Evolutionary conservation across 2,329 filamentous ascomycete species (phyloP), one percentile per base, ranked within the genome.

Genomic region (Beauveria sp.): DNA sequence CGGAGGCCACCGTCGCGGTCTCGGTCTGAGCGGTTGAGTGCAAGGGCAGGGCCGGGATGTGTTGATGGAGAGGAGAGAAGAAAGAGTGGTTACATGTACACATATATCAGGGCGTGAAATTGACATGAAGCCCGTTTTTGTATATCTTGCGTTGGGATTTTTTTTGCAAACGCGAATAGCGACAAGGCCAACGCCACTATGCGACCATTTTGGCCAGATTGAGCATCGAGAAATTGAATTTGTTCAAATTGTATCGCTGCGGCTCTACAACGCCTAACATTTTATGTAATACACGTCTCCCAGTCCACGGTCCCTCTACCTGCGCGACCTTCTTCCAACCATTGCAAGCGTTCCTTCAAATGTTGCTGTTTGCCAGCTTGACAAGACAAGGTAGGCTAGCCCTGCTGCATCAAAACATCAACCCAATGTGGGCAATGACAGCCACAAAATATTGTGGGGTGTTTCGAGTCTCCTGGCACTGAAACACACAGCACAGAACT

Each of bases 1-100:
- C 22, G 76, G 77, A 28, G 76, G 76, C 42, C 78, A 80, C 68
- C 77, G 77, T 63, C 79, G 75, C 52, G 83, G 83, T 2, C 75
- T 63, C 1, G 62, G 62, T 28, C 24, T 86, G 12, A 83, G 83
- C 22, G 82, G 81, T 31, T 82, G 72, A 71, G 49, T 20, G 8
- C 34, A 38, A 34, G 31, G 12, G 34, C 3, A 34, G 12, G 12
- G 5, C 4, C 3, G 31, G 12, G 12, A 38, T 38, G 34, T 38
- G 12, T 5, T 14, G 34, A 38, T 34, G 10, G 31, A 34, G 10
- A 34, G 10, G 31, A 9, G 28, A 10, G 10, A 38, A 38, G 12
- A 38, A 38, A 12, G 12, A 16, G 14, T 4, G 31, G 31, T 12
- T 12, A 38, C 58, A 61, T 57, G 43, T 57, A 38, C n/a, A 49